Base-by-base conservation (phyloP, 2,329 filamentous ascomycete species). In the Diaporthe citriasiana region DNA sequence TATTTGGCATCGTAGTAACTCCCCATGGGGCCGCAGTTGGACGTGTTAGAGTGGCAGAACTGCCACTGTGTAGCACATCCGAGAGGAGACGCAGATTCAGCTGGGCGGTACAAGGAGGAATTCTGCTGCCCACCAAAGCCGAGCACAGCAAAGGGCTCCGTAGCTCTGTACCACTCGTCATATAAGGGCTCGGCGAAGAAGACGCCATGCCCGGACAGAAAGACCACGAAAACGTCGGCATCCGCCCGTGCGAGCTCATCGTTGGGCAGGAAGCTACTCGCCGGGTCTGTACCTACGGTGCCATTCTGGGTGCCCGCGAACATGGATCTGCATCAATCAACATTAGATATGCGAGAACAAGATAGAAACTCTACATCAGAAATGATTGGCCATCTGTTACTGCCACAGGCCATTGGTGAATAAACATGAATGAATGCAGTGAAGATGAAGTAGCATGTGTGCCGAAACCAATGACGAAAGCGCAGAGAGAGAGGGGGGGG, bases 61-160 rank as follows among this genome's bases (percentile, higher is more conserved):
- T 66, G 60, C 60, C 60, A 66, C 12, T 66, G 60, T 25, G 60
- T 35, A 17, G 60, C 42, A 12, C 60, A 66, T 6, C 30, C 60
- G 4, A 66, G 42, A 4, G 60, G 60, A 7, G 60, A 66, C 4
- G 60, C 60, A 0, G 60, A 30, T 30, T 66, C 60, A 4, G 19
- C n/a, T 15, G 60, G 2, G 42, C 60, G 27, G 7, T 66, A 63
- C 47, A 51, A 15, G 0, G 47, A 51, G 27, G 47, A 51, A 7
- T 51, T 51, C 9, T 51, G 47, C 9, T 51, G 47, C 4, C n/a
- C 47, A 15, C 47, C 47, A 51, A 51, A 51, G n/a, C n/a, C 47
- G n/a, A 51, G n/a, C 15, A 13, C 25, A n/a, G n/a, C 57, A 13
- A 27, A 35, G 9, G 30, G 13, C 7, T 15, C 42, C 0, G 60